Evolutionary conservation across 371 early-diverging fungal genomes (phyloP), one percentile per base, ranked within the genome.

Genomic region (Rhizopus sp.): DNA sequence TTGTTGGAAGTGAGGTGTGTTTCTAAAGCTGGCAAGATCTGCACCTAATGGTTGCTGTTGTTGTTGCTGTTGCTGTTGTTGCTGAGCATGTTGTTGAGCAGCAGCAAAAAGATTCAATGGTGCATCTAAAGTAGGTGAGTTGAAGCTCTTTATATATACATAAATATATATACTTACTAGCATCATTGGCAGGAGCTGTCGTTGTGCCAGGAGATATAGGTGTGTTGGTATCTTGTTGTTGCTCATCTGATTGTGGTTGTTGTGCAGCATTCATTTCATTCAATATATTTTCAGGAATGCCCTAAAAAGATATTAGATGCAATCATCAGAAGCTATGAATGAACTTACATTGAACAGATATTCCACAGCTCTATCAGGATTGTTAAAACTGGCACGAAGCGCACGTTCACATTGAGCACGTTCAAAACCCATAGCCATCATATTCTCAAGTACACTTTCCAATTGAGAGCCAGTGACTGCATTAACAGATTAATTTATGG

Each of bases 311-410:
- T 23, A 23, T 23, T 23, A 23, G 23, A 23, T 23, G 2, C 23
- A 23, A 23, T 23, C 23, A 23, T 23, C 2, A 23, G 23, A 23
- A 23, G 23, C 23, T 1, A 39, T 15, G 7, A 46, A 23, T 7
- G 39, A n/a, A 13, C 77, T 53, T 77, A 92, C 97, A 53, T 79
- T 95, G 70, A 96, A 86, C 56, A 98, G 77, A 69, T 97, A 98
- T 72, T 98, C 98, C 6, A 92, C 96, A 32, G 98, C 98, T 57
- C 98, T 83, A 66, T 96, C 96, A 4, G 98, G 95, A 69, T 98
- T 97, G 74, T 96, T 96, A 73, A 89, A 97, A 63, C 94, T 93
- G 13, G 97, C 97, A 37, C 95, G 86, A 89, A 98, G 93, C 31
- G 97, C 97, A 54, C 77, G 72, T 47, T 86, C 84, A 60, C 94